A percentile compares a stretch with the other conserved stretches of the same genome.
Evolutionary conservation across 1,139 yeast genomes (phyloP).

Genomic region (Hyphopichia fennica): DNA sequence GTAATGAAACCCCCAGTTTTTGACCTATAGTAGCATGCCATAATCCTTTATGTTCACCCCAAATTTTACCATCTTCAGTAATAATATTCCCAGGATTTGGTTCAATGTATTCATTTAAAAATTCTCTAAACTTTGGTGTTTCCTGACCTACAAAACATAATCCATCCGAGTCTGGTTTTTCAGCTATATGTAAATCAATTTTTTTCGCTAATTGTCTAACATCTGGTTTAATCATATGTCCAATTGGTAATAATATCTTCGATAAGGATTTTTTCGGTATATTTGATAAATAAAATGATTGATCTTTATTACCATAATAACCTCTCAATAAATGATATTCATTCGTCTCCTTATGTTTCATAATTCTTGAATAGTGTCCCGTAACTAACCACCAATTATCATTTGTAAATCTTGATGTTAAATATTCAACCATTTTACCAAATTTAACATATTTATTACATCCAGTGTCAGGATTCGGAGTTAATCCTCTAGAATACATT

Average conservation of each 20-base stretch:
- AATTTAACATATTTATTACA: conserved; percentile 87
- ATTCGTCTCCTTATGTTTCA: conserved; percentile 29
- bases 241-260: conserved; percentile 72
- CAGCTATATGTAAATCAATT: conserved; percentile 58
- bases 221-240: conserved; percentile 71
- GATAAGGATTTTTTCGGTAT: conserved; percentile 49
- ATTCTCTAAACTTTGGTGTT: conserved; percentile 70
- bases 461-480: conserved; percentile 94
- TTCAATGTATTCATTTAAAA: conserved; percentile 70
- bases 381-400: conserved; percentile 84
- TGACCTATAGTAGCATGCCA: conserved; percentile 98
- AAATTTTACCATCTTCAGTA: conserved; percentile 68
- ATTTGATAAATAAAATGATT: conserved; percentile 83
- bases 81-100: conserved; percentile 77
- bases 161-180: conserved; percentile 92
- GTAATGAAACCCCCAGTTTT: conserved; percentile 73
- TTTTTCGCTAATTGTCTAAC: conserved; percentile 66
- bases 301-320: conserved; percentile 68
- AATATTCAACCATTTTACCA: conserved; percentile 66
- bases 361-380: conserved; percentile 83
- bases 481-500: conserved; percentile 65
- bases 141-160: conserved; percentile 85
- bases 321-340: conserved; percentile 59
- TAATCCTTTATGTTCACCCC: conserved; percentile 82
- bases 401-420: conserved; percentile 31